Conservation (phyloP, 106 monocot genomes). For the Dioscorea zingiberensis region DNA sequence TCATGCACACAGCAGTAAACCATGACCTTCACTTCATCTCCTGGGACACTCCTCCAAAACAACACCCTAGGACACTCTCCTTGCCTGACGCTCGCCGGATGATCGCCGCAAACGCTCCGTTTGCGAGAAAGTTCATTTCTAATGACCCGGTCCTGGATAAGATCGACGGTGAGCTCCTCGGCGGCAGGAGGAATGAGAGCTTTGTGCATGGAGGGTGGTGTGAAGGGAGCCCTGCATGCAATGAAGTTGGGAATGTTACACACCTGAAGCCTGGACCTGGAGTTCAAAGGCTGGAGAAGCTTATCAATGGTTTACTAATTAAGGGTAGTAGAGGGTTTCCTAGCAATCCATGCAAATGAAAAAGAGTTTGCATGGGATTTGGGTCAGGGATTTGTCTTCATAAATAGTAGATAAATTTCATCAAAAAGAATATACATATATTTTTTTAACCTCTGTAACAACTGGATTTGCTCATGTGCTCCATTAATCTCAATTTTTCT, state of each 20-base stretch:
- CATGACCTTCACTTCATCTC: slow-evolving; percentile 78
- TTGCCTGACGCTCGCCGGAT: slow-evolving; percentile 31
- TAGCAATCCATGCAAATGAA: slow-evolving; percentile 45
- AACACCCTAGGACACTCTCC: slow-evolving; percentile 59
- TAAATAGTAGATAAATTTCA: no score
- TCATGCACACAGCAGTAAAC: slow-evolving; percentile 48
- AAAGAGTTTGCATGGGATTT: neutral
- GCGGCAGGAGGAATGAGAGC: slow-evolving; percentile 11
- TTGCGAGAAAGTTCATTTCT: slow-evolving; percentile 63
- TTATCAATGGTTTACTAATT: slow-evolving; percentile 28
- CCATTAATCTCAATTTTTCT: no score
- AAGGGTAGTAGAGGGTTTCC: slow-evolving; percentile 26
- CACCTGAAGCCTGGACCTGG: slow-evolving; percentile 45
- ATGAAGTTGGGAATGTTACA: slow-evolving; percentile 19
- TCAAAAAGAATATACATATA: no score
- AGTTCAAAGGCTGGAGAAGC: slow-evolving; percentile 23
- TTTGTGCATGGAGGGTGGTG: slow-evolving; percentile 71
- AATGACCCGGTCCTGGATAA: slow-evolving; percentile 43
- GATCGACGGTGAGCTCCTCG: slow-evolving; percentile 57
- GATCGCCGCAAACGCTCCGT: slow-evolving; percentile 59
- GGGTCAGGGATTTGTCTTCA: no score
- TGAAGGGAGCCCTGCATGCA: slow-evolving; percentile 19
- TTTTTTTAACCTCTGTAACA: no score
- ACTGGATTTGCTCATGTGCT: no score
- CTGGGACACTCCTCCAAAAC: slow-evolving; percentile 78